A percentile compares a stretch with the other conserved stretches of the same genome.
Conservation (phyloP, 1,284 basidiomycete genomes). For the Pseudozyma sp. region DNA sequence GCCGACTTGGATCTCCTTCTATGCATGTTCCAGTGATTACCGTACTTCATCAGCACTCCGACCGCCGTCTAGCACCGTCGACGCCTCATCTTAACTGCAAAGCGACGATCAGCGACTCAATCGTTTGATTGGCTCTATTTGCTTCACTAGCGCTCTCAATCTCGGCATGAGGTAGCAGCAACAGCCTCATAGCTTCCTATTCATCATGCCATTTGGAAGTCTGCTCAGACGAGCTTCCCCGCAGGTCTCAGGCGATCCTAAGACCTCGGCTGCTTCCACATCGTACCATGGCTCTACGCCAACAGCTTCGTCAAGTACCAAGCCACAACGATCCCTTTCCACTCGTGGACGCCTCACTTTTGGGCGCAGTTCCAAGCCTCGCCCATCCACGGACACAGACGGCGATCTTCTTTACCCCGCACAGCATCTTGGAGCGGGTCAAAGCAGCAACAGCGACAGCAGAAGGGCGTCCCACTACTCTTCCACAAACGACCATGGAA, state of each 20-base stretch:
- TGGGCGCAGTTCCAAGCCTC: slow-evolving; percentile 14
- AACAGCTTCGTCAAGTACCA: slow-evolving; percentile 11
- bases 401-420: slow-evolving; percentile 24
- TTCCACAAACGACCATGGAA: slow-evolving; percentile 20
- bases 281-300: slow-evolving; percentile 11
- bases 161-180: slow-evolving; percentile 15
- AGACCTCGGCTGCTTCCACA: slow-evolving; percentile 2
- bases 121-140: not conserved
- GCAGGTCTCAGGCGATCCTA: not conserved
- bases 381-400: slow-evolving; percentile 8
- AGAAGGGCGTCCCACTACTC: slow-evolving; percentile 21
- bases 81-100: not conserved
- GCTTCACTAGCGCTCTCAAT: not conserved
- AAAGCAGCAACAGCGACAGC: not conserved
- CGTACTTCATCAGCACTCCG: not conserved
- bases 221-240: slow-evolving; percentile 25
- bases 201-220: slow-evolving; percentile 30
- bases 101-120: not conserved
- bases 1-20: not conserved
- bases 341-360: slow-evolving; percentile 15
- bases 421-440: not conserved
- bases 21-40: too few species aligned
- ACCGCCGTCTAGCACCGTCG: slow-evolving; percentile 5
- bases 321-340: not conserved
- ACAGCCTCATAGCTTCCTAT: not conserved